Base-by-base conservation (phyloP, 352 stramenopile genomes). In the Globisporangium middletonii region DNA sequence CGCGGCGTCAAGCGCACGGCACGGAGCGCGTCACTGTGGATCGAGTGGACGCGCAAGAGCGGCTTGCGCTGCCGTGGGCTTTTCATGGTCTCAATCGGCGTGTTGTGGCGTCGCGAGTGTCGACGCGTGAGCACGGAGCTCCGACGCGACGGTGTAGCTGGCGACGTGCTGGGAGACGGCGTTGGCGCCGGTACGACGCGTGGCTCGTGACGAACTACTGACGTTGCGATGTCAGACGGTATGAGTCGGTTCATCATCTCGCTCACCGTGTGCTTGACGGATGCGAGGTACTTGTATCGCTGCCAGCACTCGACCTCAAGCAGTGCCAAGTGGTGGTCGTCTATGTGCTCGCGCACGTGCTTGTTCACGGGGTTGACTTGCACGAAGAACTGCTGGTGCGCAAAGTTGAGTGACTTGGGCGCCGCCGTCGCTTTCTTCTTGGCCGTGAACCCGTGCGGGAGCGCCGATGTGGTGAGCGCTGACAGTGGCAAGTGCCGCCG, bases 231-330 rank as follows among this genome's bases (percentile, higher is more conserved):
- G 41, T 70, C 56, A 0, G 44, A 52, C 1, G 67, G 62, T 0
- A 66, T 55, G 5, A 87, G 53, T 1, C 62, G 62, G 0, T 86
- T 62, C 59, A 83, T 67, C 35, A 83, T 59, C 2, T 68, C 63
- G 1, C 11, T 55, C 0, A 82, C 60, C 0, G 35, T 57, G 54
- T 71, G 66, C 27, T 75, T 59, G 13, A 86, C 58, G 2, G 61
- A 48, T 11, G 67, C 62, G 2, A 84, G 54, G 23, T 76, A 73
- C 19, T 71, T 73, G 41, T 66, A 79, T 6, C 79, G 69, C 1
- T 61, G 45, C 79, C 79, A 90, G 57, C 72, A 81, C 46, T 90
- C 79, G 0, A 44, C 60, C 47, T 88, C 77, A 0, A 90, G 64
- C 0, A 55, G 28, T 5, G 53, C 55, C 4, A 88, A n/a, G 23